Conservation (phyloP, 768 basidiomycete genomes). For the Lactarius sp. region DNA sequence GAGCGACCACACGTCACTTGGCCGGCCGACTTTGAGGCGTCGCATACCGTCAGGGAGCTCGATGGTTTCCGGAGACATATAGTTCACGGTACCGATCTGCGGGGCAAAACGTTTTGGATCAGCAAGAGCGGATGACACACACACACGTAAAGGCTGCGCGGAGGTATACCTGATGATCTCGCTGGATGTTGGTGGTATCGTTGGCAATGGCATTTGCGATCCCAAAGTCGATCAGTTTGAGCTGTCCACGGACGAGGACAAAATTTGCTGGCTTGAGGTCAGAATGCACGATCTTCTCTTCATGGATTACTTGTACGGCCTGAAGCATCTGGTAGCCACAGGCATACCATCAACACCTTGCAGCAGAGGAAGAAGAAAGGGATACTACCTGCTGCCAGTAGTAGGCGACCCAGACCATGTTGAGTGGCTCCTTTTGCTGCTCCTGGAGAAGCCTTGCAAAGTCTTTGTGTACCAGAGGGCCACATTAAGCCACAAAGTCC, state of each 20-base stretch:
- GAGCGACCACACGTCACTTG: slow-evolving; percentile 96
- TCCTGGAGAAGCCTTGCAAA: slow-evolving; percentile 79
- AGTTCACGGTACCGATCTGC: slow-evolving; percentile 95
- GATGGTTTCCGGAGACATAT: slow-evolving; percentile 98
- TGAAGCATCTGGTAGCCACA: slow-evolving; percentile 79
- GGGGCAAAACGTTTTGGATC: neutral
- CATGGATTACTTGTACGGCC: slow-evolving; percentile 97
- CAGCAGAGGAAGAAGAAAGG: neutral
- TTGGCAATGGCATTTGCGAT: slow-evolving; percentile 98
- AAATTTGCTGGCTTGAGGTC: slow-evolving; percentile 99
- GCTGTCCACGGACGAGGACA: slow-evolving; percentile 87
- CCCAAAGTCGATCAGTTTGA: slow-evolving; percentile 99
- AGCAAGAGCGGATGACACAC: neutral
- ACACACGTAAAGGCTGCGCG: neutral
- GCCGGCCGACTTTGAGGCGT: slow-evolving; percentile 89
- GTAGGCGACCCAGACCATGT: slow-evolving; percentile 92
- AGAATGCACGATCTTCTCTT: slow-evolving; percentile 97
- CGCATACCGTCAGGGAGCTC: slow-evolving; percentile 83
- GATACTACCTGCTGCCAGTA: slow-evolving; percentile 92
- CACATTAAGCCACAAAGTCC: neutral
- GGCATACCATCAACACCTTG: neutral
- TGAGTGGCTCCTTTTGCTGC: slow-evolving; percentile 75
- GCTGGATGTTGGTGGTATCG: slow-evolving; percentile 96
- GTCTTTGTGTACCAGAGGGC: slow-evolving; percentile 40
- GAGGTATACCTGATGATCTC: slow-evolving; percentile 81